Conservation (phyloP, 257 asterid genomes). For the Scutellaria galericulata region DNA sequence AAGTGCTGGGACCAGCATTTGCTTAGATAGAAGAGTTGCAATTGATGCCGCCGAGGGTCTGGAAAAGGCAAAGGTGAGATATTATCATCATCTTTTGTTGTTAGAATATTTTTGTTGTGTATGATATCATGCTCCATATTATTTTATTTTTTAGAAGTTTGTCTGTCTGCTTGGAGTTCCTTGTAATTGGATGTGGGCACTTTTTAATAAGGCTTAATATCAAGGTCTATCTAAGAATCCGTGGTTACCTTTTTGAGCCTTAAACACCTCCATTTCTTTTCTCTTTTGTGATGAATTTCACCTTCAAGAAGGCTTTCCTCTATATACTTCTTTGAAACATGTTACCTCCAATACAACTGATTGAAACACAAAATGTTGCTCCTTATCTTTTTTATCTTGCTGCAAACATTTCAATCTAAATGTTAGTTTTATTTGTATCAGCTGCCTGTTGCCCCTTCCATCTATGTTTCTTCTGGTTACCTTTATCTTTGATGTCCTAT, state of each 20-base stretch:
- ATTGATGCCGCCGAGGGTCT: slow-evolving; percentile 90
- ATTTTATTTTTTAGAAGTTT: neutral
- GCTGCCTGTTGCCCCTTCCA: neutral
- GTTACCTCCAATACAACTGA: neutral
- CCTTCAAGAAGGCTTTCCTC: too few species aligned
- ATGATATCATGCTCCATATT: slow-evolving; percentile 7
- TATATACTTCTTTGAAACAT: too few species aligned
- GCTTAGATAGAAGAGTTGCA: slow-evolving; percentile 82
- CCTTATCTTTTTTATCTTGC: neutral
- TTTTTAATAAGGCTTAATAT: slow-evolving; percentile 1
- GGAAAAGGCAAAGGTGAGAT: slow-evolving; percentile 79
- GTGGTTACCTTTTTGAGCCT: slow-evolving; percentile 24
- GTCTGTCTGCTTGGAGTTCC: neutral
- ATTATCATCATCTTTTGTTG: slow-evolving; percentile 26
- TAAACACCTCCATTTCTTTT: neutral
- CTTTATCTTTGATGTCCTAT: neutral
- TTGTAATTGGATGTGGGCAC: neutral
- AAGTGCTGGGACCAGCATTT: slow-evolving; percentile 54
- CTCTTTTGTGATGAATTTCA: too few species aligned
- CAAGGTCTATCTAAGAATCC: slow-evolving; percentile 12
- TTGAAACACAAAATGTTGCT: slow-evolving; percentile 9
- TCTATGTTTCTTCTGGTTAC: neutral
- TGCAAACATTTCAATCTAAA: neutral
- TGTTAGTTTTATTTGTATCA: neutral
- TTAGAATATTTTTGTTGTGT: neutral